Evolutionary conservation across 306 rosid species (phyloP).

Genomic region (Carpinus viminea): DNA sequence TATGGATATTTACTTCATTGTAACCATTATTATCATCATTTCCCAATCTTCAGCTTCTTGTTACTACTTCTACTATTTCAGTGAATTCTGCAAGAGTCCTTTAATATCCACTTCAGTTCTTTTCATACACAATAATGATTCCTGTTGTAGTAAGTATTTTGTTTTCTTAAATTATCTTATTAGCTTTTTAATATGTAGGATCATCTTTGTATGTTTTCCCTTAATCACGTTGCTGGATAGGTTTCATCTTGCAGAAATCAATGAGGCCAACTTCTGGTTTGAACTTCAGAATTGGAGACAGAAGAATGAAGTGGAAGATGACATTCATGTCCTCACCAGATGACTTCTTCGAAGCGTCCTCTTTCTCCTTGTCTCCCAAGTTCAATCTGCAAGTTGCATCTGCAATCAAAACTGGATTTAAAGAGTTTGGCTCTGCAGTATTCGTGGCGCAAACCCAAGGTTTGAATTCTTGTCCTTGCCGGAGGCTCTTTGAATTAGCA

Average conservation of each 20-base stretch:
- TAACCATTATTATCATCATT: constrained; percentile 23
- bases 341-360: constrained; percentile 17
- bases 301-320: constrained; percentile 7
- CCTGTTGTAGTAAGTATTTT: not conserved
- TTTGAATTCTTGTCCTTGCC: constrained; percentile 7
- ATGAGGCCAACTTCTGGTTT: constrained; percentile 12
- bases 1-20: constrained; percentile 27
- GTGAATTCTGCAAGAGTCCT: constrained; percentile 9
- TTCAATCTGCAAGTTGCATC: constrained; percentile 16
- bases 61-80: not conserved
- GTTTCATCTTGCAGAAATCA: constrained; percentile 40
- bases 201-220: not conserved
- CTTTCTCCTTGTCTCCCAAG: constrained; percentile 15
- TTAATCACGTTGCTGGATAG: constrained; percentile 22
- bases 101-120: constrained; percentile 5
- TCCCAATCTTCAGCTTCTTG: constrained; percentile 23
- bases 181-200: constrained; percentile 11
- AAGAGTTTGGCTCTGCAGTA: constrained; percentile 23
- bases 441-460: constrained; percentile 21
- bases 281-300: constrained; percentile 23
- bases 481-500: constrained; percentile 14
- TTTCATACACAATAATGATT: not conserved
- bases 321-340: not conserved
- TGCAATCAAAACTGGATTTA: not conserved
- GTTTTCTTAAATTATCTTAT: not conserved